phyloP scores from a whole-genome alignment of 1,284 basidiomycete species.

The Ceratobasidium sp. region DNA sequence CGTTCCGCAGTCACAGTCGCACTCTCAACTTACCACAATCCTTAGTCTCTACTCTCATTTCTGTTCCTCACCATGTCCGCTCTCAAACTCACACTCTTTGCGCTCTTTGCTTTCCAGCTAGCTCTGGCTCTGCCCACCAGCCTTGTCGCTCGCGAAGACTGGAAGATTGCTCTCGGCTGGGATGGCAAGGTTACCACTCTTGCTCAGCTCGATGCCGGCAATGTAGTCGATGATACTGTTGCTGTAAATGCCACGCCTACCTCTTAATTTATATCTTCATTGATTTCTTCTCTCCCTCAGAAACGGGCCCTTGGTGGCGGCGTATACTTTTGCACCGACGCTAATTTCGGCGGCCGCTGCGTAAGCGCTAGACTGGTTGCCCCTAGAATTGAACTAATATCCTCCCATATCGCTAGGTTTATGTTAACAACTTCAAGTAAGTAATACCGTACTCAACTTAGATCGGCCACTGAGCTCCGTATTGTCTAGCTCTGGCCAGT shows the following conservation, averaged over 20 bases:
- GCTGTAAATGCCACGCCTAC: too few relatives aligned
- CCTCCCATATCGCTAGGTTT: too few relatives aligned
- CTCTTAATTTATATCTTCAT: too few relatives aligned
- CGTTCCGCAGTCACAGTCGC: too few relatives aligned
- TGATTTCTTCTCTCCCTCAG: too few relatives aligned
- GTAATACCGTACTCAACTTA: too few relatives aligned
- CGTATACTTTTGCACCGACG: constrained; percentile 18
- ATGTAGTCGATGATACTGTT: background rate
- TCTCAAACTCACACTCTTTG: background rate
- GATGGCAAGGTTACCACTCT: constrained; percentile 20
- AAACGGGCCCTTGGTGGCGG: constrained; percentile 6
- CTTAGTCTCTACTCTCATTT: too few relatives aligned
- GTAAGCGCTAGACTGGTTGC: background rate
- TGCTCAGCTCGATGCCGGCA: constrained; percentile 9
- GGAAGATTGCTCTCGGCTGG: constrained; percentile 20
- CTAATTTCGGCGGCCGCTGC: background rate
- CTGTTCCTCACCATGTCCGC: constrained; percentile 22
- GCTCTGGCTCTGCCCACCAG: constrained; percentile 1
- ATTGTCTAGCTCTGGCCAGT: too few relatives aligned
- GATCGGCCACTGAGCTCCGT: too few relatives aligned
- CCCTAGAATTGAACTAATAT: too few relatives aligned
- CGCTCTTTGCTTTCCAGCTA: constrained; percentile 5
- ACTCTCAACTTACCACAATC: too few relatives aligned
- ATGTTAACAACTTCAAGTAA: too few relatives aligned
- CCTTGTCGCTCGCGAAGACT: constrained; percentile 14